phyloP scores from a whole-genome alignment of 2,329 filamentous ascomycete species.

The Neofusicoccum sp. region DNA sequence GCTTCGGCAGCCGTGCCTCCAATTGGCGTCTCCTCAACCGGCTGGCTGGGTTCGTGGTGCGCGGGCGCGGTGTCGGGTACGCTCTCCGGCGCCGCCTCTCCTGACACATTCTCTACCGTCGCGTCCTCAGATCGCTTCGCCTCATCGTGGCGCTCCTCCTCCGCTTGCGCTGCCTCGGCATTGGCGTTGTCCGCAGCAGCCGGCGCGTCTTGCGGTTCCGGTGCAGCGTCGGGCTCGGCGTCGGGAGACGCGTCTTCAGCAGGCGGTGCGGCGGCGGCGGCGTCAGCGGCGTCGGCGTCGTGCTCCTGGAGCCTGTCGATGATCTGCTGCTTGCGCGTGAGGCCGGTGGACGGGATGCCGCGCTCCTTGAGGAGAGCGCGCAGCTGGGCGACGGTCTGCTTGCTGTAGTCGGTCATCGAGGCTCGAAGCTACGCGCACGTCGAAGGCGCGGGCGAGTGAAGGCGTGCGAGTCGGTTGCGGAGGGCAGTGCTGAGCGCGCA shows the following conservation, averaged over 20 bases:
- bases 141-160: background rate
- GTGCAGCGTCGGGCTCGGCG: slow-evolving; percentile 8
- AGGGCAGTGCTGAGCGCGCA: background rate
- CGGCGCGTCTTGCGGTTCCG: slow-evolving; percentile 1
- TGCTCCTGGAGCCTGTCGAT: slow-evolving; percentile 44
- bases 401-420: slow-evolving; percentile 44
- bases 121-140: background rate
- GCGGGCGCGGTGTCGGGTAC: background rate
- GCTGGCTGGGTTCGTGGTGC: slow-evolving; percentile 5
- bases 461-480: background rate
- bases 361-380: slow-evolving; percentile 47
- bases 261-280: background rate
- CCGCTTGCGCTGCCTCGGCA: slow-evolving; percentile 20
- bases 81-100: background rate
- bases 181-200: slow-evolving; percentile 19
- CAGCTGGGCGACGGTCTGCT: slow-evolving; percentile 47
- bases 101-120: slow-evolving; percentile 6
- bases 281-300: slow-evolving; percentile 24
- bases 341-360: slow-evolving; percentile 44
- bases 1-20: background rate
- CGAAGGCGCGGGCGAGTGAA: background rate
- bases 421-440: background rate
- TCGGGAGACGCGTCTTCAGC: slow-evolving; percentile 1
- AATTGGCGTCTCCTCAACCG: background rate
- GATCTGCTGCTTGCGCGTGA: slow-evolving; percentile 49